Conservation (phyloP, 352 stramenopile genomes). For the Phytophthora brassicae region DNA sequence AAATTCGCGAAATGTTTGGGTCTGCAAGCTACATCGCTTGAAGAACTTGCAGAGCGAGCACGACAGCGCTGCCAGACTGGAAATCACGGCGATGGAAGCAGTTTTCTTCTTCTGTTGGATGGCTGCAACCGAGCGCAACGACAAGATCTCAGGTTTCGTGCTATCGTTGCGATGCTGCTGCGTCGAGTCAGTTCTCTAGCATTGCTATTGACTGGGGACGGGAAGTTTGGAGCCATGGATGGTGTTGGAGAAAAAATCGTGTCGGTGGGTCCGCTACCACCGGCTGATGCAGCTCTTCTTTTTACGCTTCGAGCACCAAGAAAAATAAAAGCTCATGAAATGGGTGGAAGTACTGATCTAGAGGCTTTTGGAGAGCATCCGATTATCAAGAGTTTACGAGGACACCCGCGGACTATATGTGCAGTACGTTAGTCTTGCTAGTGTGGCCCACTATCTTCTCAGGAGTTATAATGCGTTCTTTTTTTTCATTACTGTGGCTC, state of each 20-base stretch:
- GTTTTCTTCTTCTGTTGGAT: slow-evolving; percentile 75
- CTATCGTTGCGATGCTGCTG: slow-evolving; percentile 50
- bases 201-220: slow-evolving; percentile 68
- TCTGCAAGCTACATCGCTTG: slow-evolving; percentile 31
- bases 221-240: slow-evolving; percentile 76
- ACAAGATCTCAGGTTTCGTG: slow-evolving; percentile 47
- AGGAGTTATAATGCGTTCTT: not conserved
- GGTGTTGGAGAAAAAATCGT: slow-evolving; percentile 84
- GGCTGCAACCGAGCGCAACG: slow-evolving; percentile 63
- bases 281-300: slow-evolving; percentile 63
- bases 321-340: slow-evolving; percentile 77
- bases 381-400: slow-evolving; percentile 61
- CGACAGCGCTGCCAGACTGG: slow-evolving; percentile 41
- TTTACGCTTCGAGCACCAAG: slow-evolving; percentile 77
- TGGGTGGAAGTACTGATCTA: slow-evolving; percentile 69
- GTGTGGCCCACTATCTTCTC: not conserved
- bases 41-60: slow-evolving; percentile 57
- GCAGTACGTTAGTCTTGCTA: slow-evolving; percentile 34
- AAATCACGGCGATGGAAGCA: slow-evolving; percentile 32
- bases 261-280: slow-evolving; percentile 59
- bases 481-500: not conserved
- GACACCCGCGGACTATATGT: slow-evolving; percentile 74
- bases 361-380: slow-evolving; percentile 60
- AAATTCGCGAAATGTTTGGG: slow-evolving; percentile 51
- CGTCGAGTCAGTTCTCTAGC: slow-evolving; percentile 65